Percentiles rank a stretch among this genome's conserved stretches.
Conservation (phyloP, 1,284 basidiomycete species). For the Spongispora temasekensis region DNA sequence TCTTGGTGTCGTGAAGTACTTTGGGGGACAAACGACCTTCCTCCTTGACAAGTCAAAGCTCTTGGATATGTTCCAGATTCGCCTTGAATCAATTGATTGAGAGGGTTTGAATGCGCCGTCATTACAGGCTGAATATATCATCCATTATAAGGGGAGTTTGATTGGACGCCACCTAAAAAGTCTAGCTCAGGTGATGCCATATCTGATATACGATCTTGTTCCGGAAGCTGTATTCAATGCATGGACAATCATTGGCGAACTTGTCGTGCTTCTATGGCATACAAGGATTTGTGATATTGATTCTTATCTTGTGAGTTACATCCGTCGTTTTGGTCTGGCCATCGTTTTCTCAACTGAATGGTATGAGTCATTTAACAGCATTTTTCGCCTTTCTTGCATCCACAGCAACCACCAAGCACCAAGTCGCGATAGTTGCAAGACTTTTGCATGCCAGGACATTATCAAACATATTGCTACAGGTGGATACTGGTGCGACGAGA, state of each 20-base stretch:
- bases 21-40: constrained; percentile 31
- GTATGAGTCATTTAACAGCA: constrained; percentile 11
- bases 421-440: not conserved
- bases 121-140: constrained; percentile 20
- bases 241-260: constrained; percentile 25
- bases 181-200: constrained; percentile 32
- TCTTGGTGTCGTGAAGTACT: constrained; percentile 41
- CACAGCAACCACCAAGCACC: constrained; percentile 20
- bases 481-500: not conserved
- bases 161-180: constrained; percentile 38
- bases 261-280: constrained; percentile 19
- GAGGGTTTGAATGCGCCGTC: constrained; percentile 6
- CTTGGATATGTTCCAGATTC: constrained; percentile 19
- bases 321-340: constrained; percentile 7
- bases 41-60: constrained; percentile 22
- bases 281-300: not conserved
- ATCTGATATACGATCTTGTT: constrained; percentile 28
- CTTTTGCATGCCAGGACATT: not conserved
- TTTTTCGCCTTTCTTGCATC: constrained; percentile 12
- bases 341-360: constrained; percentile 12
- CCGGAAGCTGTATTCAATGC: constrained; percentile 17
- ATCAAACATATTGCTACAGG: not conserved
- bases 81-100: constrained; percentile 24
- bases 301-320: constrained; percentile 2
- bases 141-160: constrained; percentile 24